phyloP scores from a whole-genome alignment of 768 basidiomycete species.

The Termitomyces sp. region DNA sequence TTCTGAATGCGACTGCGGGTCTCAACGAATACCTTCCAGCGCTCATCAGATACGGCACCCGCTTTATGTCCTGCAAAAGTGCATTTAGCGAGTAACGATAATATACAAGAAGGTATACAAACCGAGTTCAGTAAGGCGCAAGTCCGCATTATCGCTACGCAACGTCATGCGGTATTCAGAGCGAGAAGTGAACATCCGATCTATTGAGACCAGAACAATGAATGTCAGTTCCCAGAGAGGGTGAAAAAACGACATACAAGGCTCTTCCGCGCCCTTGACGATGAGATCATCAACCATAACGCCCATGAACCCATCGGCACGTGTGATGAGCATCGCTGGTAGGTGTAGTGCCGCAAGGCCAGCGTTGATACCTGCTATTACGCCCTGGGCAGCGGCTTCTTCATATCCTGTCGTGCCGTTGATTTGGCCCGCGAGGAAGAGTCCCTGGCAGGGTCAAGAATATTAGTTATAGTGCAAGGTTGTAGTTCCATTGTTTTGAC shows the following conservation, averaged over 20 bases:
- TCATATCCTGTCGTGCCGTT: constrained; percentile 94
- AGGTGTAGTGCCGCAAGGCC: constrained; percentile 57
- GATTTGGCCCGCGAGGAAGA: constrained; percentile 89
- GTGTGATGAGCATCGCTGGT: constrained; percentile 57
- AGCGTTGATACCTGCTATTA: constrained; percentile 86
- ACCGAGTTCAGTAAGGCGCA: constrained; percentile 77
- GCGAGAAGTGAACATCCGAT: constrained; percentile 91
- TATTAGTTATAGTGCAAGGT: neutral
- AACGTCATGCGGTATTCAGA: constrained; percentile 89
- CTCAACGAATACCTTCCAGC: constrained; percentile 34
- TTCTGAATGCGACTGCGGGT: constrained; percentile 27
- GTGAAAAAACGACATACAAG: constrained; percentile 48
- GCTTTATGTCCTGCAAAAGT: constrained; percentile 31
- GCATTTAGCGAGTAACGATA: neutral
- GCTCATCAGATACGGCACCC: constrained; percentile 38
- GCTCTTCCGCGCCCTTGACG: constrained; percentile 85
- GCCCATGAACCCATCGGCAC: constrained; percentile 85
- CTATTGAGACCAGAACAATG: constrained; percentile 30
- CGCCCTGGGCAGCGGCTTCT: constrained; percentile 88
- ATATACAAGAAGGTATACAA: constrained; percentile 4
- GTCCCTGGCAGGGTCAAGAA: constrained; percentile 38
- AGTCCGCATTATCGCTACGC: constrained; percentile 85
- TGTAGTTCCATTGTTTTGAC: constrained; percentile 24
- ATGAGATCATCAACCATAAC: constrained; percentile 93
- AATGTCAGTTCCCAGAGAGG: neutral